Evolutionary conservation across 208 protist species (phyloP), one percentile per base, ranked within the genome.

Genomic region (Acanthamoeba sp.): DNA sequence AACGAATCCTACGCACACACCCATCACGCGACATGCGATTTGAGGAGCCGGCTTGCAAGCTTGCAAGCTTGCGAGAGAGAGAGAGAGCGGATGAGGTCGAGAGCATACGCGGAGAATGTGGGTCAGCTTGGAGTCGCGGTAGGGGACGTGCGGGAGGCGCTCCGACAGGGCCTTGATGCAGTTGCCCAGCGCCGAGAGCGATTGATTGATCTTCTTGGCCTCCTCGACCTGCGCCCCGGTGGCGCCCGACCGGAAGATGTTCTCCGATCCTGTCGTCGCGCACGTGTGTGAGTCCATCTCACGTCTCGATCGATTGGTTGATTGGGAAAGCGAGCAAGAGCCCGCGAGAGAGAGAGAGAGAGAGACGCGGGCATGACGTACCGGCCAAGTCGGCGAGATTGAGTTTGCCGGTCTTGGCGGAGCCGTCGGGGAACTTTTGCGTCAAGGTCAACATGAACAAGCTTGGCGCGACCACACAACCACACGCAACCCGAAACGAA

Each of bases 321-420:
- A n/a, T n/a, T n/a, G n/a, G n/a, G n/a, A n/a, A n/a, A n/a, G n/a
- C n/a, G n/a, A n/a, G n/a, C n/a, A n/a, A n/a, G n/a, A n/a, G n/a
- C n/a, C n/a, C n/a, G n/a, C n/a, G n/a, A n/a, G n/a, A n/a, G n/a
- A n/a, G n/a, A n/a, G n/a, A n/a, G n/a, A n/a, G n/a, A n/a, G n/a
- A n/a, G n/a, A n/a, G n/a, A n/a, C n/a, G n/a, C n/a, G 20, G 20
- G n/a, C 20, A 4, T 32, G 1, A 2, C 36, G 34, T 80, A 20
- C 97, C 97, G 10, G 97, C 97, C 62, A 98, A 93, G 59, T 98
- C 97, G 12, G 97, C 97, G 27, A 98, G 93, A 29, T 42, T 95
- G n/a, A 98, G 91, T 78, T 99, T 99, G 78, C 98, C 98, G 94
- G 98, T 98, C 89, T 98, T 97, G 87, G 98, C 34, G n/a, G 66